phyloP scores from a whole-genome alignment of 192 early-diverging fungal genomes.

The Dispira simplex region DNA sequence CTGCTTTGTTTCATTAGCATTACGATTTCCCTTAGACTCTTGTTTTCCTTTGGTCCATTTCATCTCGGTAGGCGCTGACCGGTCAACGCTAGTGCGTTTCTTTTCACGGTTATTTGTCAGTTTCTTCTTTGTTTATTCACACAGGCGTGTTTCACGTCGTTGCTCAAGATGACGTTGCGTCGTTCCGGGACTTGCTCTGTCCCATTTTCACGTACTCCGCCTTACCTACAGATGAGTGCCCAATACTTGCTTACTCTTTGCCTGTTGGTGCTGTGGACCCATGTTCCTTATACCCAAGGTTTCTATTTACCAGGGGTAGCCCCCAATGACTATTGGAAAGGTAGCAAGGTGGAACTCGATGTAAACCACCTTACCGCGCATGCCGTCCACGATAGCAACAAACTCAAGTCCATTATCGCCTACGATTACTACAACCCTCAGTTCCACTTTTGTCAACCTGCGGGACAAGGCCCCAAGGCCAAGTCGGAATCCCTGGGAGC shows the following conservation, averaged over 20 bases:
- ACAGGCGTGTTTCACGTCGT: no score
- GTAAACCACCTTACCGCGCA: constrained; percentile 82
- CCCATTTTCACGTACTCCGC: no score
- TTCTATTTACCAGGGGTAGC: constrained; percentile 94
- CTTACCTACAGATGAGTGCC: no score
- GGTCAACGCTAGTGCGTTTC: no score
- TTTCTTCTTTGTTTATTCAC: no score
- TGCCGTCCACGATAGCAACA: constrained; percentile 30
- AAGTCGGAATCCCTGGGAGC: constrained; percentile 73
- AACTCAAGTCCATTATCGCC: constrained; percentile 59
- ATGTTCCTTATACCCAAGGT: constrained; percentile 22
- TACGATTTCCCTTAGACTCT: no score
- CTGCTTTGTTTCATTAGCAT: no score
- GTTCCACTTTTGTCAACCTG: constrained; percentile 77
- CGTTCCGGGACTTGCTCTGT: no score
- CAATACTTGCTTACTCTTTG: not conserved
- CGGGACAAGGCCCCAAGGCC: constrained; percentile 32
- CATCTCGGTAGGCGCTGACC: no score
- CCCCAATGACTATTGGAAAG: constrained; percentile 63
- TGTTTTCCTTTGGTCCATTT: no score
- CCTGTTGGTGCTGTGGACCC: constrained; percentile 4
- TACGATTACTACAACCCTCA: constrained; percentile 79
- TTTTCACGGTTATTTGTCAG: no score
- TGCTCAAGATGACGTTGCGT: no score
- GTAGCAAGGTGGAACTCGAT: constrained; percentile 51